Conservation (phyloP, 345 rosid species). For the Rhizophora apiculata region DNA sequence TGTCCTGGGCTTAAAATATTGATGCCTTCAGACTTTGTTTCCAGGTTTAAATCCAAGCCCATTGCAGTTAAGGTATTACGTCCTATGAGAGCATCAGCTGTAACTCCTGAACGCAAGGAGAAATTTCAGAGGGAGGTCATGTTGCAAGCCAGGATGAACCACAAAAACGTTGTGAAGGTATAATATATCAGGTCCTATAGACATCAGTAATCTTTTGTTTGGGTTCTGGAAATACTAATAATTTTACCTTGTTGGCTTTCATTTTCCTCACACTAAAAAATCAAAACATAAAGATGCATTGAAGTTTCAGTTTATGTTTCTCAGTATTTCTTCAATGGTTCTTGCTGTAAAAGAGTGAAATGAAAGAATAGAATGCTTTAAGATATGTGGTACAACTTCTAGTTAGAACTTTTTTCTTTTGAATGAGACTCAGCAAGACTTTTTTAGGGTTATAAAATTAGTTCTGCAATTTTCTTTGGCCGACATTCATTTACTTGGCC, state of each 20-base stretch:
- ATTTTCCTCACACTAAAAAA: background rate
- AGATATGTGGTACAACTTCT: too few species aligned
- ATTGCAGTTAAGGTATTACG: constrained; percentile 59
- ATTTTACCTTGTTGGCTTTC: background rate
- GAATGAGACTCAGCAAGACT: background rate
- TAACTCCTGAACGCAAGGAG: constrained; percentile 31
- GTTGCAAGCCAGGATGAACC: constrained; percentile 42
- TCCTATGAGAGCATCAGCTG: constrained; percentile 34
- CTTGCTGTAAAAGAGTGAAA: background rate
- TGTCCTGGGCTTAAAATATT: background rate
- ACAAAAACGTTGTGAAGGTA: constrained; percentile 57
- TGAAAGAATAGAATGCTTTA: background rate
- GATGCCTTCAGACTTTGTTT: constrained; percentile 9
- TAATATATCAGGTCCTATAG: background rate
- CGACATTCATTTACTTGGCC: background rate
- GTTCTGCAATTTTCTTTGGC: too few species aligned
- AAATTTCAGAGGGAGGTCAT: constrained; percentile 54
- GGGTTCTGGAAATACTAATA: background rate
- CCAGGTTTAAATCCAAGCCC: constrained; percentile 28
- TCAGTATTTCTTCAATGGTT: background rate
- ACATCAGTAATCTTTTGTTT: background rate
- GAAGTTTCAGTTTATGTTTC: background rate
- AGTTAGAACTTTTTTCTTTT: background rate
- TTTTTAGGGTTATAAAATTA: too few species aligned
- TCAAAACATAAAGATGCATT: background rate